Conservation (phyloP, 257 asterid species). For the Solanum paucissectum region DNA sequence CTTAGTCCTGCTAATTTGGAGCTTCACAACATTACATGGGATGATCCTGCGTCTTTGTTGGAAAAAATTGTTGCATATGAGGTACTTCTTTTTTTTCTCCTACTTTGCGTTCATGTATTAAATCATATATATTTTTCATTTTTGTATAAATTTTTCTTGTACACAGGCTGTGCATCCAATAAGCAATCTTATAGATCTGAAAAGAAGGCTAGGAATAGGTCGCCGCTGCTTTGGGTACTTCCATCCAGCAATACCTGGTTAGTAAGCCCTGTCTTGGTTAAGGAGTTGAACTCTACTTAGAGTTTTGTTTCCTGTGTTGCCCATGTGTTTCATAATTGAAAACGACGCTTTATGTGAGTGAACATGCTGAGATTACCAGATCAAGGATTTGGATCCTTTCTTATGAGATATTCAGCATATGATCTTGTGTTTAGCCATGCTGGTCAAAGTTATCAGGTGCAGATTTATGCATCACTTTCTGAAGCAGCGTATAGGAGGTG, state of each 20-base stretch:
- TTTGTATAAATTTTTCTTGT: neutral
- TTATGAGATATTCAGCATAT: neutral
- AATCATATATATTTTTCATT: neutral
- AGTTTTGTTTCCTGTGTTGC: neutral
- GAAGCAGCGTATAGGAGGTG: neutral
- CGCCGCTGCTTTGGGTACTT: conserved; percentile 94
- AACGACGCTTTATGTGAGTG: neutral
- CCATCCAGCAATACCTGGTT: conserved; percentile 95
- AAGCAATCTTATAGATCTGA: conserved; percentile 83
- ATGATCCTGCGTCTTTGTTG: conserved; percentile 92
- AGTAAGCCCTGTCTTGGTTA: conserved; percentile 9
- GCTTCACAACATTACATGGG: conserved; percentile 86
- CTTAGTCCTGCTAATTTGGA: conserved; percentile 93
- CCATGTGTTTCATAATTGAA: neutral
- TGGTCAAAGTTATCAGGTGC: neutral
- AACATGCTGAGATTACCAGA: neutral
- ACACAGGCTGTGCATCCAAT: conserved; percentile 94
- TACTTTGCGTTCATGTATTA: neutral
- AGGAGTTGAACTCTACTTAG: neutral
- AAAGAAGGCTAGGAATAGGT: conserved; percentile 86
- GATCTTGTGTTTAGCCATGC: neutral
- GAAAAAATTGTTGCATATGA: conserved; percentile 91
- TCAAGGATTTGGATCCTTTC: neutral
- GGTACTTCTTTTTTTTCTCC: conserved; percentile 24
- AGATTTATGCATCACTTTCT: neutral